Evolutionary conservation across 371 early-diverging fungal genomes (phyloP), one percentile per base, ranked within the genome.

Genomic region (Mucor racemosus): DNA sequence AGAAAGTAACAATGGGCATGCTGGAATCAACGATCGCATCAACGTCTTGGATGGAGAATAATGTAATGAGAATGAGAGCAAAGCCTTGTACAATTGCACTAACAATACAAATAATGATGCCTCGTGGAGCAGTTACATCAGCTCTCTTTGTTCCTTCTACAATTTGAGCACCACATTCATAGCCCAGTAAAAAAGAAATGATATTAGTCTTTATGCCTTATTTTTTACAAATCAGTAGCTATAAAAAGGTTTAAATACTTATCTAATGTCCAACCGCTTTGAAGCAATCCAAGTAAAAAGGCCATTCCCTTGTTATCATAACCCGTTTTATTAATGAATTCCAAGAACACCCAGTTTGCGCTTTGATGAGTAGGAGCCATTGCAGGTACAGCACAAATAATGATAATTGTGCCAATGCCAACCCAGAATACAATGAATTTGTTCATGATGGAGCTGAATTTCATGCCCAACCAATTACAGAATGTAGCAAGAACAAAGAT

Each of bases 1-100:
- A 70, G 44, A 73, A 69, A 7, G 65, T 68, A 19, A 71, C 71
- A 13, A 70, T 48, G 0, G 76, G 73, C 54, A 65, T 66, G 5
- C 40, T 36, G 2, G 74, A 69, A 4, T n/a, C 19, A 5, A 66
- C 40, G 19, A 76, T 42, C 14, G 55, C 69, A 1, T 78, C 76
- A 1, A 81, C 76, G 17, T 81, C 76, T 69, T 81, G 79, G 15
- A 79, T 76, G 11, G 79, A 72, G 46, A 82, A 79, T 11, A 82
- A 48, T 10, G 68, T 71, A 3, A 75, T 54, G 36, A 78, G 60
- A 53, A 77, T 78, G 10, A 82, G 58, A 15, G 70, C 67, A 48
- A 77, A 60, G 5, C 77, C 77, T 68, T 79, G 79, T 5, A 77
- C 34, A 39, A 77, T 62, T 11, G 82, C 74, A 58, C 71, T 65